Evolutionary conservation across 2,329 filamentous ascomycete species (phyloP), one percentile per base, ranked within the genome.

Genomic region (Ceratocystiopsis sp.): DNA sequence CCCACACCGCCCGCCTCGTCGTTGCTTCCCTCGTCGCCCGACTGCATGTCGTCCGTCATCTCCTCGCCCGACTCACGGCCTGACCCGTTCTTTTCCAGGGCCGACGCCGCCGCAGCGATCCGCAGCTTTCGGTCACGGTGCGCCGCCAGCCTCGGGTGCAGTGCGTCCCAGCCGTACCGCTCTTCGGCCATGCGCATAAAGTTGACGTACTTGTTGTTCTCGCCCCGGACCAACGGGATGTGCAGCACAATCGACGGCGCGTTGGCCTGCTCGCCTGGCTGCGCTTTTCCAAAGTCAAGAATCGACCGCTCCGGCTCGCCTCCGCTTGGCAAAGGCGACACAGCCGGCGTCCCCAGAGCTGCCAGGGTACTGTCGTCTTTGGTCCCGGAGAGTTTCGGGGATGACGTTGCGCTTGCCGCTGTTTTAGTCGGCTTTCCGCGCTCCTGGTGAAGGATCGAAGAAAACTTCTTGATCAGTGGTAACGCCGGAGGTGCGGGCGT

Each of bases 101-200:
- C 84, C 1, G 84, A 84, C n/a, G 84, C 80, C 0, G 85, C 86
- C 5, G 85, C 86, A 6, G 84, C 86, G 42, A 95, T 87, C 44
- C 86, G 80, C 16, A 85, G 81, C 52, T 93, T 80, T 44, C 85
- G 80, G 53, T 93, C 85, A 49, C 84, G 79, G 50, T 91, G 84
- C 32, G 87, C 87, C 2, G 91, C 91, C 29, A 93, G 71, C 9
- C 87, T 81, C 29, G 91, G 91, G 57, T 96, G 87, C 34, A 96
- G 69, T 0, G 89, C 91, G 48, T 93, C 86, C 69, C 89, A 94
- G 19, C 91, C 91, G 58, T 95, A 96, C 48, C 80, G 82, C 49
- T 93, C 86, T 60, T 94, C 85, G 12, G 93, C 91, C 61, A 96
- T 70, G 38, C 85, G 84, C 54, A 89, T 87, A 51, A 96, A 95